Percentiles rank a stretch among this genome's conserved stretches.
phyloP scores from a whole-genome alignment of 441 rosid genomes.

The Pelargonium citronellum region DNA sequence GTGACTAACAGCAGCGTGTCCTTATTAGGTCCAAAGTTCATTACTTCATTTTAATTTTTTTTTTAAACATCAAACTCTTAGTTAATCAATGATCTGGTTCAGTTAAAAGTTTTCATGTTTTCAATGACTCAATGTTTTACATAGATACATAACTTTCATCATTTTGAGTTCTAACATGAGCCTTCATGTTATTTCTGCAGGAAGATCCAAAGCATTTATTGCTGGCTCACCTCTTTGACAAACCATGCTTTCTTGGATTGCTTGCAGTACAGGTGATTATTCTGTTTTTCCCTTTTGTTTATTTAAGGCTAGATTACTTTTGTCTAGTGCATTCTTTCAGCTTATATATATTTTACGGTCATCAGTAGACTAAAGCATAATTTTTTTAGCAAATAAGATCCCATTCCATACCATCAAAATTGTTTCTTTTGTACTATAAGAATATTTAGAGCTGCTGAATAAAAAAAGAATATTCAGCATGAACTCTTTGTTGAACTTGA shows the following conservation, averaged over 20 bases:
- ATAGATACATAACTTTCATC: background rate
- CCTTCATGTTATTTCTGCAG: slow-evolving; percentile 36
- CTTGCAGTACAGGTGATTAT: slow-evolving; percentile 63
- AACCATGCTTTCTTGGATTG: slow-evolving; percentile 93
- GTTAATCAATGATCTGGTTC: no score
- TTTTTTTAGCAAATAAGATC: no score
- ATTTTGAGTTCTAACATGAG: slow-evolving; percentile 16
- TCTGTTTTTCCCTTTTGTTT: background rate
- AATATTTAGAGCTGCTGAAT: background rate
- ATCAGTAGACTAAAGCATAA: no score
- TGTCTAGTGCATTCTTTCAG: no score
- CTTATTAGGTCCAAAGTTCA: no score
- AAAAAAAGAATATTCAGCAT: no score
- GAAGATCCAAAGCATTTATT: slow-evolving; percentile 69
- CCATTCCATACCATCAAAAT: background rate
- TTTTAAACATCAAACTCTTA: no score
- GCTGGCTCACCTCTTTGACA: slow-evolving; percentile 90
- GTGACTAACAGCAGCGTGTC: no score
- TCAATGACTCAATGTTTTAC: no score
- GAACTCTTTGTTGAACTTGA: background rate
- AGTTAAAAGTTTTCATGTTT: no score
- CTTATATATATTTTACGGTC: no score
- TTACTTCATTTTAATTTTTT: no score
- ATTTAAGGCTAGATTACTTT: background rate
- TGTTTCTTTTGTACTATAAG: background rate